Base-by-base conservation (phyloP, 495 filamentous ascomycete genomes). In the Penicillium bialowiezense region DNA sequence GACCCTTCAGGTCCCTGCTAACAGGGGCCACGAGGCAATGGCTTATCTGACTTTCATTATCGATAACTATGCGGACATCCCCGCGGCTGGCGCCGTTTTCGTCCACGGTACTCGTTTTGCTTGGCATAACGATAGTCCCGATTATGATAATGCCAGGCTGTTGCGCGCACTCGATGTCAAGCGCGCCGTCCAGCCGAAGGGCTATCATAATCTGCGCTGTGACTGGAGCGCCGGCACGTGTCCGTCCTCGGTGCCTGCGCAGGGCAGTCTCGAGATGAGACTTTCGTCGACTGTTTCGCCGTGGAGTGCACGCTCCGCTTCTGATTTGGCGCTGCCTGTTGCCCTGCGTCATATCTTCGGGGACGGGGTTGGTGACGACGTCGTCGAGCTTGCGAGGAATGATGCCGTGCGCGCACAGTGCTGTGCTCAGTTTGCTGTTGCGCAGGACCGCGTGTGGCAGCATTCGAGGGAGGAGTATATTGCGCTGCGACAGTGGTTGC, bases 11-110 rank as follows among this genome's bases (percentile, higher is more conserved):
- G 76, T 81, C 10, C 81, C 80, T 4, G 69, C 74, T 36, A 84
- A 84, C 52, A 84, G 85, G 56, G 85, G 83, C 29, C 80, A 87
- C 51, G 85, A 89, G 56, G 82, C 80, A 36, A 81, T 86, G 69
- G 69, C 78, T 7, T 88, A 88, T 61, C 70, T 85, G 13, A 84
- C 77, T 19, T 87, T 84, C 62, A 69, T 88, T 38, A 80, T 85
- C 55, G 82, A 86, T 62, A 79, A 83, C 59, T 87, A 87, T 64
- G 73, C 77, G 45, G 44, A 70, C 1, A 72, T 88, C 24, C 81
- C 82, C 12, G 73, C 58, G 3, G 43, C 62, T 0, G 71, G 71
- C 0, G 67, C 64, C 0, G 71, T 76, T n/a, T 75, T 76, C 37
- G 58, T 72, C 3, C 73, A 76, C 41, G 70, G 70, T 13, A 69